phyloP scores from a whole-genome alignment of 192 early-diverging fungal species.

The Gigaspora rosea region DNA sequence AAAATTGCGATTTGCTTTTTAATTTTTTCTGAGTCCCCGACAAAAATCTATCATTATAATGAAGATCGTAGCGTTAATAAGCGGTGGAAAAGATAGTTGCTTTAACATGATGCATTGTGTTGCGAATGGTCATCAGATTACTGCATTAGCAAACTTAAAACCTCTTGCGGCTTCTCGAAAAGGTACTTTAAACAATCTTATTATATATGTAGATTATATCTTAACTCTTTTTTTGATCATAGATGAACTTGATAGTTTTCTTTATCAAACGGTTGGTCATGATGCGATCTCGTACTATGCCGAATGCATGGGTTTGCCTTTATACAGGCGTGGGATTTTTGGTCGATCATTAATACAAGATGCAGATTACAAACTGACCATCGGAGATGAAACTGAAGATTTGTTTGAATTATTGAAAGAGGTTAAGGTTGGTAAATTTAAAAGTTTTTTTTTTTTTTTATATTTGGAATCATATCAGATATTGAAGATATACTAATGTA shows the following conservation, averaged over 20 bases:
- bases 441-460: background rate
- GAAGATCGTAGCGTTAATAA: constrained; percentile 43
- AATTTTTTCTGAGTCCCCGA: too few species aligned
- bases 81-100: constrained; percentile 96
- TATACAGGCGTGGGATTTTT: constrained; percentile 75
- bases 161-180: constrained; percentile 63
- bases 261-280: constrained; percentile 98
- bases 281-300: constrained; percentile 81
- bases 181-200: constrained; percentile 46
- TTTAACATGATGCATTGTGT: constrained; percentile 96
- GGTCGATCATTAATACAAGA: constrained; percentile 67
- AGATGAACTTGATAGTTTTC: constrained; percentile 93
- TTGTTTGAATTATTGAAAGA: constrained; percentile 70
- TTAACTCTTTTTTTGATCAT: background rate
- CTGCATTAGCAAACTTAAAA: constrained; percentile 90
- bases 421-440: constrained; percentile 60
- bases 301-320: constrained; percentile 83
- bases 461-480: background rate
- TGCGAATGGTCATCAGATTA: constrained; percentile 88
- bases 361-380: constrained; percentile 66
- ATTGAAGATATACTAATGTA: background rate
- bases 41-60: background rate
- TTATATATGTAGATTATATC: background rate
- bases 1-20: too few species aligned
- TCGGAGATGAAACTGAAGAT: constrained; percentile 94